A percentile compares a stretch with the other conserved stretches of the same genome.
These are phyloP conservation scores for Rhodotorula sp. DNA, from an alignment of 1,284 basidiomycete genomes.

Conservation along the genomic window DNA sequence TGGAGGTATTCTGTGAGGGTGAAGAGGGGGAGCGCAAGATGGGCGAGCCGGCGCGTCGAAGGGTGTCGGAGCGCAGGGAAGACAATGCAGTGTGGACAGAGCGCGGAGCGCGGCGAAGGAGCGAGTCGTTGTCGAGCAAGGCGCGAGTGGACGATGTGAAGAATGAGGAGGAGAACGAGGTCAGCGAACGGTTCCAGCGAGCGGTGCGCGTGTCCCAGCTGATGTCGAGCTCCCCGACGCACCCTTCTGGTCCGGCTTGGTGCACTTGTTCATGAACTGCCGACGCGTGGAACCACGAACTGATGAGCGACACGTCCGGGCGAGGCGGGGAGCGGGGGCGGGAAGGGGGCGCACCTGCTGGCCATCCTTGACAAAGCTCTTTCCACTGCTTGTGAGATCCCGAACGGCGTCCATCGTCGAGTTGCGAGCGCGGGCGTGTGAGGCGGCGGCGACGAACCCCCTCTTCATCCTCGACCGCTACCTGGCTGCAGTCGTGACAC, in stretches of 20 bases:
- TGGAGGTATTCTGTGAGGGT: conserved; percentile 72
- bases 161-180: background rate
- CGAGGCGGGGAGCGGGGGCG: background rate
- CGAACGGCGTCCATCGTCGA: conserved; percentile 66
- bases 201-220: background rate
- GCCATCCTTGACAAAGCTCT: conserved; percentile 88
- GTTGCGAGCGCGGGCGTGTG: background rate
- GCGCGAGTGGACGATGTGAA: background rate
- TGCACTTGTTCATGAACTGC: conserved; percentile 94
- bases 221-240: conserved; percentile 7
- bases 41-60: background rate
- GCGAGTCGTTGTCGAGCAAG: background rate
- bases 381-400: conserved; percentile 87
- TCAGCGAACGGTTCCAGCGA: background rate
- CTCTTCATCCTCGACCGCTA: background rate
- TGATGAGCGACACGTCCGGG: background rate
- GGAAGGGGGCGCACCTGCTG: conserved; percentile 67
- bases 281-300: background rate
- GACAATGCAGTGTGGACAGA: no score
- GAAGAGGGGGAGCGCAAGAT: background rate
- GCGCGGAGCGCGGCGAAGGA: no score
- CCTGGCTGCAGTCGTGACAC: background rate
- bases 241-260: conserved; percentile 96
- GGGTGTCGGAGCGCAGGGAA: background rate
- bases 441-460: background rate